A percentile compares a stretch with the other conserved stretches of the same genome.
These are phyloP conservation scores for Terfezia claveryi DNA, from an alignment of 495 filamentous ascomycete species.

Conservation along the genomic window DNA sequence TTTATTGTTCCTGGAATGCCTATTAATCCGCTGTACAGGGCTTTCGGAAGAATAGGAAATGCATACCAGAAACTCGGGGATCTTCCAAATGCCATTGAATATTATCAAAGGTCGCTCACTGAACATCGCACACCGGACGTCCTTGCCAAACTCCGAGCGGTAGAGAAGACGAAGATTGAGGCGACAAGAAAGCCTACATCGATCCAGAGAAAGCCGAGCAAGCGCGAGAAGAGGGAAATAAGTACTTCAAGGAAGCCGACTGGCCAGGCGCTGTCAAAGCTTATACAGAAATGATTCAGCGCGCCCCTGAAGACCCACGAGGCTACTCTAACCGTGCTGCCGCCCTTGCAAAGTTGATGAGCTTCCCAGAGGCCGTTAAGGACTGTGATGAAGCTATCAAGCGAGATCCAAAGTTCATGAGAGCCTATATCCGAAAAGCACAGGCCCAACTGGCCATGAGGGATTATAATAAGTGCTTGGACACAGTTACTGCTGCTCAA, in stretches of 20 bases:
- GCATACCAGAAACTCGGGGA: conserved; percentile 79
- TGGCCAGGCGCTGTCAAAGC: conserved; percentile 92
- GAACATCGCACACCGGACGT: conserved; percentile 94
- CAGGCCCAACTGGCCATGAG: conserved; percentile 89
- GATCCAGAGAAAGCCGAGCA: conserved; percentile 84
- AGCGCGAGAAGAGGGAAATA: conserved; percentile 80
- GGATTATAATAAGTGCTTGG: conserved; percentile 83
- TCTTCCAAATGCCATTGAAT: conserved; percentile 58
- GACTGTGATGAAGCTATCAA: conserved; percentile 85
- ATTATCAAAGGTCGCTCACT: conserved; percentile 78
- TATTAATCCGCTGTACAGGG: conserved; percentile 23
- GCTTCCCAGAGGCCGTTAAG: conserved; percentile 76
- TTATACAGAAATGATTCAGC: conserved; percentile 94
- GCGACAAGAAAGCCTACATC: conserved; percentile 61
- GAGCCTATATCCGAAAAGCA: conserved; percentile 85
- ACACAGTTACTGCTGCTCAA: conserved; percentile 62
- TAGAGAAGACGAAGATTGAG: conserved; percentile 70
- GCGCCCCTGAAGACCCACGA: conserved; percentile 73
- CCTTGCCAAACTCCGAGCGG: conserved; percentile 76
- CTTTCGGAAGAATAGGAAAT: conserved; percentile 74
- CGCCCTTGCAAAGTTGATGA: conserved; percentile 85
- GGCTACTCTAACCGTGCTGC: conserved; percentile 95
- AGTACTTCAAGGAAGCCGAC: conserved; percentile 89
- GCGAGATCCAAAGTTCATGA: conserved; percentile 80
- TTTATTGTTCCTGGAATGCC: no score